phyloP scores from a whole-genome alignment of 495 filamentous ascomycete species.

The Pyrenula aspistea region DNA sequence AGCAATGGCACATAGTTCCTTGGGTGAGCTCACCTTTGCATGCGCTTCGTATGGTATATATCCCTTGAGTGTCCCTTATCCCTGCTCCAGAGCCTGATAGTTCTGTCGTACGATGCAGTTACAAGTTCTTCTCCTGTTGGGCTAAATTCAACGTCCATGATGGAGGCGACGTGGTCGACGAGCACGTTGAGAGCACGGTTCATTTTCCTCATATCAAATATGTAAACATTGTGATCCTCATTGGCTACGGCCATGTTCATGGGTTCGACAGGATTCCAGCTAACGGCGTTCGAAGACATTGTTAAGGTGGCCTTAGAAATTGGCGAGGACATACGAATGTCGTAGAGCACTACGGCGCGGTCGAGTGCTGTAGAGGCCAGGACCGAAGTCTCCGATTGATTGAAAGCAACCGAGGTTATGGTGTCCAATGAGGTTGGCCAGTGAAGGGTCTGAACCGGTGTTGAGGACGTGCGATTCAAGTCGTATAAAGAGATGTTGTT shows the following conservation, averaged over 20 bases:
- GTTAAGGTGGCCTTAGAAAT: constrained; percentile 67
- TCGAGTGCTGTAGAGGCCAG: constrained; percentile 75
- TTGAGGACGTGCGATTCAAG: constrained; percentile 56
- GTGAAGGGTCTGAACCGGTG: constrained; percentile 65
- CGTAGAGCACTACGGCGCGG: constrained; percentile 75
- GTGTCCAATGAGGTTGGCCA: constrained; percentile 87
- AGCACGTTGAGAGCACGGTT: constrained; percentile 78
- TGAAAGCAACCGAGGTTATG: constrained; percentile 83
- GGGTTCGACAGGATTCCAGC: constrained; percentile 94
- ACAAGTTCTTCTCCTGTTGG: constrained; percentile 93
- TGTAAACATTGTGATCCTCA: constrained; percentile 68
- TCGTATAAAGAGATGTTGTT: constrained; percentile 80
- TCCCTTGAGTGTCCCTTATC: constrained; percentile 75
- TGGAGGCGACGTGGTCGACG: constrained; percentile 90
- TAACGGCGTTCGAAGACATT: constrained; percentile 71
- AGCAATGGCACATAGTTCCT: constrained; percentile 17
- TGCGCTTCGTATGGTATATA: constrained; percentile 93
- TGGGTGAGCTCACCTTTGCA: no score
- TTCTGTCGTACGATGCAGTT: constrained; percentile 76
- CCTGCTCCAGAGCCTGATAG: constrained; percentile 68
- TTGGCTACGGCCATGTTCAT: constrained; percentile 81
- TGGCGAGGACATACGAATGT: constrained; percentile 77
- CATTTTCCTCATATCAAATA: constrained; percentile 83
- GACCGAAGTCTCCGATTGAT: constrained; percentile 86
- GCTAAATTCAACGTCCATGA: constrained; percentile 93